Evolutionary conservation across 1,139 yeast genomes (phyloP).

Genomic region (Zygotorulaspora mrakii): DNA sequence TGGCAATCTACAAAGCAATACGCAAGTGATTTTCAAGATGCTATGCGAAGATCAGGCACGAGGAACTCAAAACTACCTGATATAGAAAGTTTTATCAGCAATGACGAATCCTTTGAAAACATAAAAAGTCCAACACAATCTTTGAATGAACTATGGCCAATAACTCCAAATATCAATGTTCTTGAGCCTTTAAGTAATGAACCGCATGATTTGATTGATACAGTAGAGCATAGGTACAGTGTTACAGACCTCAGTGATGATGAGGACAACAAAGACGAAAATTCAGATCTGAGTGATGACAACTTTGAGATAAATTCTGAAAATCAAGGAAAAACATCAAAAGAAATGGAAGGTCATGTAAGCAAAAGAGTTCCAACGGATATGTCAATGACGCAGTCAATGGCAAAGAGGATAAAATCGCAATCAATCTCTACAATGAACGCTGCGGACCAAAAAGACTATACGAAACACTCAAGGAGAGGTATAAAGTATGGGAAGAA

Average conservation of each 20-base stretch:
- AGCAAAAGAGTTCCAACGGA: slow-evolving; percentile 18
- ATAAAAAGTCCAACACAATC: slow-evolving; percentile 27
- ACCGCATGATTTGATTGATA: slow-evolving; percentile 8
- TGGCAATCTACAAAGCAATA: slow-evolving; percentile 46
- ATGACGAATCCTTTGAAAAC: slow-evolving; percentile 11
- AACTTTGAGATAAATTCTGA: slow-evolving; percentile 2
- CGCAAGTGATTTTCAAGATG: slow-evolving; percentile 36
- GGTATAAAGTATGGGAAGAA: slow-evolving; percentile 9
- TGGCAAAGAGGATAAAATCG: slow-evolving; percentile 19
- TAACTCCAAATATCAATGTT: slow-evolving; percentile 14
- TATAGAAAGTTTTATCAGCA: slow-evolving; percentile 20
- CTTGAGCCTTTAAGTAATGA: slow-evolving; percentile 1
- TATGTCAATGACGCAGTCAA: slow-evolving; percentile 23
- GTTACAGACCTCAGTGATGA: slow-evolving; percentile 20
- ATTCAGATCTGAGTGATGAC: slow-evolving; percentile 22
- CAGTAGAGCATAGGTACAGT: slow-evolving; percentile 12
- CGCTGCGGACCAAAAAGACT: slow-evolving; percentile 1
- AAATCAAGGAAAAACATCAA: slow-evolving; percentile 6
- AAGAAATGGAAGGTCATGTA: slow-evolving; percentile 3
- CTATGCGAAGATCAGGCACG: slow-evolving; percentile 21
- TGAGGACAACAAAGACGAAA: slow-evolving; percentile 17
- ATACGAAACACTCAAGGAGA: slow-evolving; percentile 1
- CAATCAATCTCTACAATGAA: slow-evolving; percentile 6
- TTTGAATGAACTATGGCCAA: slow-evolving; percentile 32
- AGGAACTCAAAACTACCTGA: slow-evolving; percentile 10